Base-by-base conservation (phyloP, 352 stramenopile genomes). In the Globisporangium acanthophoron region DNA sequence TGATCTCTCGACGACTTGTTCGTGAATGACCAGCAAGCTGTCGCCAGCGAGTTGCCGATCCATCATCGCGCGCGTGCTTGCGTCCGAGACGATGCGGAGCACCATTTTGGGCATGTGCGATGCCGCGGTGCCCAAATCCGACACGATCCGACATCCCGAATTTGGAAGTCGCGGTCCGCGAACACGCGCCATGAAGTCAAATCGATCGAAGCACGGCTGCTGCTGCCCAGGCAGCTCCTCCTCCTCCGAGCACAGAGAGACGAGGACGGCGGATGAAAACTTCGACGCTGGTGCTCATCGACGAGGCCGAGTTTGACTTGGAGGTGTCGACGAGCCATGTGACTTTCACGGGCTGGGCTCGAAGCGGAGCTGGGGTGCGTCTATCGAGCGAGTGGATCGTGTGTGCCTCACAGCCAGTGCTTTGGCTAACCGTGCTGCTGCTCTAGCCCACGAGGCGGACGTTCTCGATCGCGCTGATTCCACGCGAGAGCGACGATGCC, bases 241-340 rank as follows among this genome's bases (percentile, higher is more conserved):
- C 13, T 11, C 39, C 15, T 44, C 39, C 15, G 9, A 18, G 15
- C 11, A n/a, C 5, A 9, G 5, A 40, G 11, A 15, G 2, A 15
- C 35, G 35, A 40, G 11, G 35, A 40, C 35, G 5, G 9, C 8
- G 18, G 24, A 35, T 51, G 52, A 53, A 50, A 13, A 20, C 55
- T 18, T 74, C 70, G 16, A 75, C 70, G 58, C 59, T 78, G 5
- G 52, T 78, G 56, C 51, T 78, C 7, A 43, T 78, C 0, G 29
- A 55, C 5, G 67, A 78, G 20, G 45, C 52, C 20, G 66, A 78
- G 54, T 78, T 57, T 44, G 66, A 73, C 20, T 58, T 78, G 7
- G 44, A 66, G 21, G 53, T 58, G 3, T 68, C 64, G 7, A 43
- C 33, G 9, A 53, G 58, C 12, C 46, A 27, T 9, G 48, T 78